Base-by-base conservation (phyloP, 441 rosid genomes). In the Populus hybrid region DNA sequence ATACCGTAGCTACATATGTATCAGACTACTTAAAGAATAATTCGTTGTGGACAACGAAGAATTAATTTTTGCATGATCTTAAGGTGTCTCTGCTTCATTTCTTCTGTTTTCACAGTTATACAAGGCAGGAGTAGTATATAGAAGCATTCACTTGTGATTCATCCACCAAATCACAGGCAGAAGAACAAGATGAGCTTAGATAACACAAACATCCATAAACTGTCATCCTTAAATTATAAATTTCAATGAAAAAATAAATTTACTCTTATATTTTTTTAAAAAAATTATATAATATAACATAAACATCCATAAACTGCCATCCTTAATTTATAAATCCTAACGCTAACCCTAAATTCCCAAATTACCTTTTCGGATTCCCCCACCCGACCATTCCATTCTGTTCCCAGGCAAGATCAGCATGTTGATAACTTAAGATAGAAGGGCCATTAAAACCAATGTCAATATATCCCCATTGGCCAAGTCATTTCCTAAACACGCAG, bases 391-490 rank as follows among this genome's bases (percentile, higher is more conserved):
- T 38, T 0, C 42, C 42, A 38, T 38, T 38, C 12, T 38, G 26
- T 26, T 26, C 26, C 26, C 26, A 1, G 26, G 26, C 26, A 26
- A 26, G 26, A 26, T 26, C 26, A 26, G 26, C 26, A 26, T 26
- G 81, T 74, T 87, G 90, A 76, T 83, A 81, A 84, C 89, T 81
- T 63, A 86, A 84, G 67, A 86, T 81, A 65, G 91, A 87, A 78
- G 89, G 89, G 77, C 89, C 95, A 79, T 87, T 87, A 68, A 94
- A 93, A 75, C 95, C 90, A 79, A 92, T 87, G 84, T 92, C 98
- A 77, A 93, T 84, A 93, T 84, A 81, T 92, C 94, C 83, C 88
- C 95, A 63, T 89, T 94, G 74, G 81, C 84, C 34, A 76, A 78
- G 69, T 83, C 89, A 85, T 86, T 84, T 74, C 90, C 99, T 95